phyloP scores from a whole-genome alignment of 805 yeast genomes.

The Cyberlindnera veronae region DNA sequence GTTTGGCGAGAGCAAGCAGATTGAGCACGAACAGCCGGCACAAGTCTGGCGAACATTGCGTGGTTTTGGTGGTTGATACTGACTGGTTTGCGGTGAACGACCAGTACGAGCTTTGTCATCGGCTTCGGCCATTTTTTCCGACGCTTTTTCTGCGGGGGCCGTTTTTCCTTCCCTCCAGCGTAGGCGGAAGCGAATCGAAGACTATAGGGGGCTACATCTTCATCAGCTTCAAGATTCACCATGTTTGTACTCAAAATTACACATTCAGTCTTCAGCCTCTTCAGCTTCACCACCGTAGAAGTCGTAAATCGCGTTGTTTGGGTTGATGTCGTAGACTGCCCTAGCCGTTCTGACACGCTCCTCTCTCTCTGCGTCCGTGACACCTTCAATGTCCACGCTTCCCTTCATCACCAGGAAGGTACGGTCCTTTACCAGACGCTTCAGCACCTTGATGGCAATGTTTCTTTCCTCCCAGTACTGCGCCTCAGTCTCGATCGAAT shows the following conservation, averaged over 20 bases:
- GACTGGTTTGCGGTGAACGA: background rate
- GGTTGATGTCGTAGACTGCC: slow-evolving; percentile 48
- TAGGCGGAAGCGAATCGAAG: too few relatives aligned
- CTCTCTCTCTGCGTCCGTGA: slow-evolving; percentile 25
- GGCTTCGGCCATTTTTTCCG: too few relatives aligned
- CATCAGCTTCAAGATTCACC: background rate
- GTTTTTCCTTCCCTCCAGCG: background rate
- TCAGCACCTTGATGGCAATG: slow-evolving; percentile 74
- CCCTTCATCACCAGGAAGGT: slow-evolving; percentile 67
- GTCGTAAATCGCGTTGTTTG: slow-evolving; percentile 79
- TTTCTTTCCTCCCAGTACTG: slow-evolving; percentile 69
- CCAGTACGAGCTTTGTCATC: too few relatives aligned
- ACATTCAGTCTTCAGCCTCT: background rate
- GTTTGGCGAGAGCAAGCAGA: background rate
- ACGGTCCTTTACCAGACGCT: slow-evolving; percentile 78
- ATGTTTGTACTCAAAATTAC: too few relatives aligned
- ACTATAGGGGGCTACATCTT: too few relatives aligned
- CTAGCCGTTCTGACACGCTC: slow-evolving; percentile 26
- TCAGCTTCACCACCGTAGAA: slow-evolving; percentile 23
- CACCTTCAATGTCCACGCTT: slow-evolving; percentile 29
- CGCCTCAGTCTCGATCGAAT: slow-evolving; percentile 62
- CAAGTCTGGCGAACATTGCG: background rate
- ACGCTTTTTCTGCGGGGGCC: too few relatives aligned
- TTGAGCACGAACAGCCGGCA: background rate
- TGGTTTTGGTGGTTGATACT: background rate